Conservation (phyloP, 306 rosid species). For the Sesbania bispinosa region DNA sequence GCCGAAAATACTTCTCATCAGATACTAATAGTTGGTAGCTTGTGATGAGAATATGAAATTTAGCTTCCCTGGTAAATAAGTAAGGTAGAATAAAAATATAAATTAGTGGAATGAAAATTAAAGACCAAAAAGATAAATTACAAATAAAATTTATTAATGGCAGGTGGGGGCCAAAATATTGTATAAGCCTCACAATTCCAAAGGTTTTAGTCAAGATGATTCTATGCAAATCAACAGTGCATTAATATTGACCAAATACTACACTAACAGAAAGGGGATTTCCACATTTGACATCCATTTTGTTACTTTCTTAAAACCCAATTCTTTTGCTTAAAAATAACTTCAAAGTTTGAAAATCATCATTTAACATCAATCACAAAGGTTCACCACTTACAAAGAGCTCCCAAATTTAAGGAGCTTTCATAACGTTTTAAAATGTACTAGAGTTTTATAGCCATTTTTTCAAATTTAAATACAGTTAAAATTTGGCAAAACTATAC, state of each 20-base stretch:
- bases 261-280: neutral
- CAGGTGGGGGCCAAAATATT: neutral
- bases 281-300: neutral
- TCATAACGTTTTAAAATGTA: neutral
- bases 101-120: constrained; percentile 8
- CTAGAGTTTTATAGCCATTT: neutral
- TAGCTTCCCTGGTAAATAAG: constrained; percentile 70
- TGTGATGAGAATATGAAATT: constrained; percentile 92
- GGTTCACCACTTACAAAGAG: neutral
- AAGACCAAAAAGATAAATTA: constrained; percentile 6
- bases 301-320: neutral
- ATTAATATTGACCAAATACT: neutral
- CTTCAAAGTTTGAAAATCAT: neutral
- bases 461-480: neutral
- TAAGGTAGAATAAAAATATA: constrained; percentile 7
- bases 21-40: constrained; percentile 91
- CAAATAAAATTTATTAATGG: constrained; percentile 3
- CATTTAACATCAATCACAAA: constrained; percentile 3
- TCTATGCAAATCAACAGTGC: constrained; percentile 9
- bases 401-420: neutral
- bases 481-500: neutral
- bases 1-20: constrained; percentile 84
- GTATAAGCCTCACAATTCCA: constrained; percentile 8
- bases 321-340: neutral
- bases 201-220: neutral